Evolutionary conservation across 2,329 filamentous ascomycete species (phyloP).

Genomic region (Stenocarpella maydis): DNA sequence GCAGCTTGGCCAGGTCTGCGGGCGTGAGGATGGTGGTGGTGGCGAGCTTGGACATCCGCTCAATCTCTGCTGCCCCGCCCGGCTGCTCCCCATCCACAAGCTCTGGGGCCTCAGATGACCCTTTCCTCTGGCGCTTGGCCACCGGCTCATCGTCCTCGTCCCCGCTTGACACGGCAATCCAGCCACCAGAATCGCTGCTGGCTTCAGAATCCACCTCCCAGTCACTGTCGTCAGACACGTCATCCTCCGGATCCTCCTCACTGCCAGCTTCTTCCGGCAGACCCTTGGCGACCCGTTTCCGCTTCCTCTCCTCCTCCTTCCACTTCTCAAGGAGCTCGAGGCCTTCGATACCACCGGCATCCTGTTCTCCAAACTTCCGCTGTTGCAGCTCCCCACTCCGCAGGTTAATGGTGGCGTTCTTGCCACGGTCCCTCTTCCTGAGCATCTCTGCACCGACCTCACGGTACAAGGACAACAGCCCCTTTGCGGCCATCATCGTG

Average conservation of each 20-base stretch:
- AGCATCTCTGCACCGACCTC: constrained; percentile 91
- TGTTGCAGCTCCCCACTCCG: constrained; percentile 76
- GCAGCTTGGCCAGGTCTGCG: constrained; percentile 92
- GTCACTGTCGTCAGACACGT: constrained; percentile 68
- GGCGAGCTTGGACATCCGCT: constrained; percentile 76
- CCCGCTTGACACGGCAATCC: constrained; percentile 87
- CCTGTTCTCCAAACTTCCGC: constrained; percentile 83
- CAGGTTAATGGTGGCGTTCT: constrained; percentile 86
- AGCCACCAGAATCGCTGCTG: constrained; percentile 80
- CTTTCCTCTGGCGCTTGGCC: constrained; percentile 68
- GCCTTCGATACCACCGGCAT: constrained; percentile 84
- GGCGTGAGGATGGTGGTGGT: constrained; percentile 94
- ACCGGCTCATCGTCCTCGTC: constrained; percentile 78
- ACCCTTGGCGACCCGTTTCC: constrained; percentile 74
- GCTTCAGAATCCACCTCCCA: constrained; percentile 70
- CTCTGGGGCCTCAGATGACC: constrained; percentile 40
- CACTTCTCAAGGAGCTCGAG: constrained; percentile 90
- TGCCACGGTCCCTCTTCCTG: constrained; percentile 88
- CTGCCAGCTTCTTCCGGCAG: constrained; percentile 68
- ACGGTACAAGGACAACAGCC: constrained; percentile 87
- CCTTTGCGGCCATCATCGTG: constrained; percentile 98
- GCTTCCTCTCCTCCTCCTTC: constrained; percentile 88
- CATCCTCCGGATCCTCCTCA: constrained; percentile 69
- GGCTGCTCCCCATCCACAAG: constrained; percentile 51
- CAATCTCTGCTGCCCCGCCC: constrained; percentile 53